Percentiles rank a stretch among this genome's conserved stretches.
Conservation (phyloP, 805 yeast species). For the Candida michaelii region DNA sequence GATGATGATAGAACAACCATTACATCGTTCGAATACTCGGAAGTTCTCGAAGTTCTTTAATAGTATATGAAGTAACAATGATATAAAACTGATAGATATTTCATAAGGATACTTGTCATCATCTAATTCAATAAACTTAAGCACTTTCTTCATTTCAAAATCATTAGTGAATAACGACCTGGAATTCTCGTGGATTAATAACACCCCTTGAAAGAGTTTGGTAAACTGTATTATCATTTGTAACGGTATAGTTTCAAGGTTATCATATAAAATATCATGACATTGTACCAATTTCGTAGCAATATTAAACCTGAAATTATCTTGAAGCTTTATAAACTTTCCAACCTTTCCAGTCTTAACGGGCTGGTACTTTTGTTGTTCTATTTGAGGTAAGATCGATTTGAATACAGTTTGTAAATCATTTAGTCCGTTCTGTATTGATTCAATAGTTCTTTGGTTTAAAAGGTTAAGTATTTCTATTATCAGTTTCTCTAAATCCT, state of each 20-base stretch:
- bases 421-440: slow-evolving; percentile 16
- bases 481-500: slow-evolving; percentile 3
- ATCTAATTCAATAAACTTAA: slow-evolving; percentile 23
- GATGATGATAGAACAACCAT: slow-evolving; percentile 57
- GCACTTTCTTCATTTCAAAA: slow-evolving; percentile 37
- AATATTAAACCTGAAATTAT: slow-evolving; percentile 52
- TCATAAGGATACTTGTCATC: slow-evolving; percentile 10
- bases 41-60: slow-evolving; percentile 58
- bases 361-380: slow-evolving; percentile 10
- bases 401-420: slow-evolving; percentile 18
- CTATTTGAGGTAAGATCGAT: slow-evolving; percentile 15
- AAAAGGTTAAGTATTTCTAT: slow-evolving; percentile 1
- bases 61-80: slow-evolving; percentile 56
- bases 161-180: slow-evolving; percentile 47
- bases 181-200: slow-evolving; percentile 58
- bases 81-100: slow-evolving; percentile 39
- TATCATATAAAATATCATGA: slow-evolving; percentile 12
- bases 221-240: slow-evolving; percentile 22
- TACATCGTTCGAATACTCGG: slow-evolving; percentile 55
- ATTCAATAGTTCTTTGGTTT: background rate
- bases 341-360: slow-evolving; percentile 3
- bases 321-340: slow-evolving; percentile 48
- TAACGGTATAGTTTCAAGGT: slow-evolving; percentile 4
- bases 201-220: slow-evolving; percentile 55
- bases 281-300: slow-evolving; percentile 21